These are phyloP conservation scores for Linderina pennispora DNA, from an alignment of 192 early-diverging fungal species.

Conservation along the genomic window DNA sequence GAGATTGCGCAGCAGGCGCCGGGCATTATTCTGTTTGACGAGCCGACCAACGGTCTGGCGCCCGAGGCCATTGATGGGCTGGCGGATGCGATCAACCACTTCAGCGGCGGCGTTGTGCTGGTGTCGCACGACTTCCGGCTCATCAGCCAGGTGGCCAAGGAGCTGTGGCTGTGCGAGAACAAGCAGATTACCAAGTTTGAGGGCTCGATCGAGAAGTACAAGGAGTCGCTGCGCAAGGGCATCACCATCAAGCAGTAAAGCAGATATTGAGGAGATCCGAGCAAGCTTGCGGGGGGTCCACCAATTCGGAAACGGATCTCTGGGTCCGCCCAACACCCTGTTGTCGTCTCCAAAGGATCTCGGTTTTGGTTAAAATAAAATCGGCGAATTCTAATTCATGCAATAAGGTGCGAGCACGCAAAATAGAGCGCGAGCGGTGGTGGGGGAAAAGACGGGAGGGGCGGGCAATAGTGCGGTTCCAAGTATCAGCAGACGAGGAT, in stretches of 20 bases:
- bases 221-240: slow-evolving; percentile 79
- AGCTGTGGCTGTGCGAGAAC: slow-evolving; percentile 93
- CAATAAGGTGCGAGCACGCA: too few species aligned
- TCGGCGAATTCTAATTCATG: too few species aligned
- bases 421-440: too few species aligned
- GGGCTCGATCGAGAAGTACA: slow-evolving; percentile 86
- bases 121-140: slow-evolving; percentile 99
- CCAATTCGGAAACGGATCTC: too few species aligned
- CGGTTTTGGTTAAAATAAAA: too few species aligned
- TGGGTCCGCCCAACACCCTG: too few species aligned
- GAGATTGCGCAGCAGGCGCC: slow-evolving; percentile 62
- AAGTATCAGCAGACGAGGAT: too few species aligned
- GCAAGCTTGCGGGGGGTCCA: too few species aligned
- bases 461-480: too few species aligned
- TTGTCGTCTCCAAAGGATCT: too few species aligned
- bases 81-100: slow-evolving; percentile 92
- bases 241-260: slow-evolving; percentile 36
- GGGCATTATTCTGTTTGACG: slow-evolving; percentile 87
- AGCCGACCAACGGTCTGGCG: slow-evolving; percentile 95
- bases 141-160: slow-evolving; percentile 90
- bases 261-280: too few species aligned
- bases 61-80: slow-evolving; percentile 90
- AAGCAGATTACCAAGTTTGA: slow-evolving; percentile 65
- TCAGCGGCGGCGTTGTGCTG: slow-evolving; percentile 93
- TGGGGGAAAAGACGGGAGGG: too few species aligned